A percentile compares a stretch with the other conserved stretches of the same genome.
Evolutionary conservation across 2,329 filamentous ascomycete species (phyloP).

Genomic region (Aspergillus sergii): DNA sequence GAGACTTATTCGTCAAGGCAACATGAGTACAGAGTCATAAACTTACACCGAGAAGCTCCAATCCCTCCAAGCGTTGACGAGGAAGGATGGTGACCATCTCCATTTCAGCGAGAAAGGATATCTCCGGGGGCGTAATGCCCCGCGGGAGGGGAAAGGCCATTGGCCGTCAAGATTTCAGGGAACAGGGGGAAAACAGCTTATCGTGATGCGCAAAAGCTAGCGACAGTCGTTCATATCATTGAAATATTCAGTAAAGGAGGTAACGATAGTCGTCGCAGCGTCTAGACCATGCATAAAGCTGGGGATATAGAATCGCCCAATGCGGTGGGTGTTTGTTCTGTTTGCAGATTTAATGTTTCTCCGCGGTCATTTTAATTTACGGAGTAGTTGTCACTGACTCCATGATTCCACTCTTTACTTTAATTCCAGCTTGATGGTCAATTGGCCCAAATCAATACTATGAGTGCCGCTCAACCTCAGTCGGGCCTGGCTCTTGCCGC

Average conservation of each 20-base stretch:
- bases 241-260: conserved; percentile 1
- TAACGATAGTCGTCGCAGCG: background rate
- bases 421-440: conserved; percentile 1
- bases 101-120: conserved; percentile 96
- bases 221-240: background rate
- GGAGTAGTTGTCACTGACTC: background rate
- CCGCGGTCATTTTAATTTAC: background rate
- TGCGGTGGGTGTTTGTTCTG: conserved; percentile 32
- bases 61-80: conserved; percentile 82
- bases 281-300: conserved; percentile 1
- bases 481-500: conserved; percentile 38
- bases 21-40: background rate
- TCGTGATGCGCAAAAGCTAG: background rate
- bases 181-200: conserved; percentile 10
- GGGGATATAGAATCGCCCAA: conserved; percentile 11
- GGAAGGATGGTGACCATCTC: conserved; percentile 92
- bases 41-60: conserved; percentile 83
- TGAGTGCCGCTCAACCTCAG: conserved; percentile 33
- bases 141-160: conserved; percentile 66
- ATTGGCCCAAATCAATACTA: conserved; percentile 20
- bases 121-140: conserved; percentile 80
- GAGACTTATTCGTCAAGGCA: background rate
- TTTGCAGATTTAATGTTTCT: conserved; percentile 29
- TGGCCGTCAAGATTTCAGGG: conserved; percentile 13
- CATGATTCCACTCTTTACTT: background rate